Evolutionary conservation across 495 filamentous ascomycete species (phyloP), one percentile per base, ranked within the genome.

Genomic region (Daldinia bambusicola): DNA sequence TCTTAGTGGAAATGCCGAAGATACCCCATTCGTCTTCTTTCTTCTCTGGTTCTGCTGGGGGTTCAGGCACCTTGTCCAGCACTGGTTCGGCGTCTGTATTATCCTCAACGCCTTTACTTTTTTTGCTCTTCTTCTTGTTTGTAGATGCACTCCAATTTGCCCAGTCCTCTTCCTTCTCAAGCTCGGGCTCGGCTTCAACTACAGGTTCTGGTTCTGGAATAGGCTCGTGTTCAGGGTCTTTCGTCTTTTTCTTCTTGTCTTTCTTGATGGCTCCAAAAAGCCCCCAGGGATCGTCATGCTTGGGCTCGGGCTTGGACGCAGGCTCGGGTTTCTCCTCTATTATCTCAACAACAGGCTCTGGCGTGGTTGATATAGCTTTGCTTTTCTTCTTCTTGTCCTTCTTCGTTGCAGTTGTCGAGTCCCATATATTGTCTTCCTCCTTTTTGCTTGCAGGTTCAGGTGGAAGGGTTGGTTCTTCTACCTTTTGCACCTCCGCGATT

Each of bases 61-160:
- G 62, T 48, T 67, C 60, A 9, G 71, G 59, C 12, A 53, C 43
- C 10, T 60, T 50, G 16, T 74, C 70, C 4, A 61, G 59, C n/a
- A 22, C 45, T 18, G 37, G 62, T 37, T 74, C 74, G 22, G 65
- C 37, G n/a, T 63, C 63, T n/a, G 57, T 51, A 16, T 40, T 18
- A 26, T 74, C 70, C 34, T 74, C 70, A 12, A 56, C 13, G 9
- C n/a, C 38, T 66, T 63, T 67, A 32, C 55, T 51, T 34, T 74
- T 74, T 61, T 74, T 74, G 31, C 48, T 26, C 55, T 70, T 72
- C 50, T 72, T 72, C 38, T 56, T 68, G 13, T 22, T 55, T 41
- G 4, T 48, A 22, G 63, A 13, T 32, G 5, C 43, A 12, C 36
- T 13, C 64, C 57, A 67, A 36, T 13, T 37, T 9, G 16, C n/a